Evolutionary conservation across 2,329 filamentous ascomycete species (phyloP).

Genomic region (Venturia pyrina): DNA sequence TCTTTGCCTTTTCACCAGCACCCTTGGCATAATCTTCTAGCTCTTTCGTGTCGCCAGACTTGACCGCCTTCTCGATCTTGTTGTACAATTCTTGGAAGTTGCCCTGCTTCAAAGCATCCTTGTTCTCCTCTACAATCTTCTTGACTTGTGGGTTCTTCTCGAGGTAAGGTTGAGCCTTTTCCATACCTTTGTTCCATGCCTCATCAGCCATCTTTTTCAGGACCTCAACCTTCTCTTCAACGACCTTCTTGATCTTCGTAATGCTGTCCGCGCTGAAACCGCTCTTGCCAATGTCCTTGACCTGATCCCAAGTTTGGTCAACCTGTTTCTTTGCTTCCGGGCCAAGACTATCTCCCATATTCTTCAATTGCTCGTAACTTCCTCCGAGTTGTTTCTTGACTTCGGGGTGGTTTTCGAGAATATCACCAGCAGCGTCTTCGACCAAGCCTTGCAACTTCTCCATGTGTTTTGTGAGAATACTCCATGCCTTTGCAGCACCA

Average conservation of each 20-base stretch:
- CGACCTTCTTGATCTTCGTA: constrained; percentile 45
- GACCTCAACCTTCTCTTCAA: constrained; percentile 61
- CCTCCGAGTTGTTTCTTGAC: constrained; percentile 63
- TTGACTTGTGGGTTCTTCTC: constrained; percentile 71
- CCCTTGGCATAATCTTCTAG: constrained; percentile 53
- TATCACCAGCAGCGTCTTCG: constrained; percentile 51
- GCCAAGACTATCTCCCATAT: constrained; percentile 59
- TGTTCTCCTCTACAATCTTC: constrained; percentile 61
- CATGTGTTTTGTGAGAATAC: constrained; percentile 52
- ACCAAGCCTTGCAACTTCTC: constrained; percentile 51
- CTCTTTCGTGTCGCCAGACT: constrained; percentile 50
- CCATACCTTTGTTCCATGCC: constrained; percentile 60
- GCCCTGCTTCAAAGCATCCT: constrained; percentile 55
- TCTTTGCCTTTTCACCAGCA: constrained; percentile 49
- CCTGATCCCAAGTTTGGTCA: constrained; percentile 59
- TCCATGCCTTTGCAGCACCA: constrained; percentile 50
- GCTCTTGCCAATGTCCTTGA: constrained; percentile 52
- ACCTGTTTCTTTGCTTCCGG: constrained; percentile 69
- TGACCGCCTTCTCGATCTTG: constrained; percentile 50
- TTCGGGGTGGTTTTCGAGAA: constrained; percentile 64
- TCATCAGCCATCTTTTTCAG: constrained; percentile 59
- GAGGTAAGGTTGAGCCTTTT: constrained; percentile 60
- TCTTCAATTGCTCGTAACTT: constrained; percentile 57
- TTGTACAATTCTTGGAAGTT: constrained; percentile 55
- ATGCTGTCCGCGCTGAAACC: constrained; percentile 50